phyloP scores from a whole-genome alignment of 2,329 filamentous ascomycete genomes.

The Drechslerella stenobrocha region DNA sequence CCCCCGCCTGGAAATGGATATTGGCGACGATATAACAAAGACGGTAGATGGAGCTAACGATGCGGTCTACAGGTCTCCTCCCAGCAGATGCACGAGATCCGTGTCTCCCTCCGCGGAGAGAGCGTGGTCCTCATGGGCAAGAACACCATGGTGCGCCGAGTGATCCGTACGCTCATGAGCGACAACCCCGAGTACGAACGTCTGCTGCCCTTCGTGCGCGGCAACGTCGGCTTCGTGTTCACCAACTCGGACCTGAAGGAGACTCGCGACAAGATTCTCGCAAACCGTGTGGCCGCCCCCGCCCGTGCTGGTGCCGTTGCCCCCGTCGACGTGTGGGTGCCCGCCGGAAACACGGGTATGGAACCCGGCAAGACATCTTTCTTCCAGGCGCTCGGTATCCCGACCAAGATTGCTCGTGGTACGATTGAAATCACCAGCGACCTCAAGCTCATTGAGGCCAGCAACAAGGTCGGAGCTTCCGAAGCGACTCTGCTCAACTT shows the following conservation, averaged over 20 bases:
- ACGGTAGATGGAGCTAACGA: not conserved
- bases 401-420: constrained; percentile 99
- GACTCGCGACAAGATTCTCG: constrained; percentile 87
- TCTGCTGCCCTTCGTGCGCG: constrained; percentile 91
- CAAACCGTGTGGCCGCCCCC: constrained; percentile 96
- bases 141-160: constrained; percentile 99
- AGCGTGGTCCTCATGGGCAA: constrained; percentile 99
- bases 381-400: constrained; percentile 99
- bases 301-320: constrained; percentile 97
- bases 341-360: constrained; percentile 99
- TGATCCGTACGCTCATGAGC: constrained; percentile 87
- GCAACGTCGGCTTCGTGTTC: constrained; percentile 99
- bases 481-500: constrained; percentile 99
- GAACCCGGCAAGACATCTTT: constrained; percentile 99
- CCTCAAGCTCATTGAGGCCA: constrained; percentile 94
- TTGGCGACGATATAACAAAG: constrained; percentile 18
- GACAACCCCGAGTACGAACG: constrained; percentile 98
- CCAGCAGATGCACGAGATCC: constrained; percentile 99
- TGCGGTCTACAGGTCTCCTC: constrained; percentile 63
- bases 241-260: constrained; percentile 95
- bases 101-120: constrained; percentile 82
- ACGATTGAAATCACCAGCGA: constrained; percentile 99
- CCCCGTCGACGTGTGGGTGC: constrained; percentile 88
- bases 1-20: too few relatives aligned
- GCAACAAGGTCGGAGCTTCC: constrained; percentile 93